A percentile compares a stretch with the other conserved stretches of the same genome.
Conservation (phyloP, 768 basidiomycete genomes). For the Brasilioporus rufonigricans region DNA sequence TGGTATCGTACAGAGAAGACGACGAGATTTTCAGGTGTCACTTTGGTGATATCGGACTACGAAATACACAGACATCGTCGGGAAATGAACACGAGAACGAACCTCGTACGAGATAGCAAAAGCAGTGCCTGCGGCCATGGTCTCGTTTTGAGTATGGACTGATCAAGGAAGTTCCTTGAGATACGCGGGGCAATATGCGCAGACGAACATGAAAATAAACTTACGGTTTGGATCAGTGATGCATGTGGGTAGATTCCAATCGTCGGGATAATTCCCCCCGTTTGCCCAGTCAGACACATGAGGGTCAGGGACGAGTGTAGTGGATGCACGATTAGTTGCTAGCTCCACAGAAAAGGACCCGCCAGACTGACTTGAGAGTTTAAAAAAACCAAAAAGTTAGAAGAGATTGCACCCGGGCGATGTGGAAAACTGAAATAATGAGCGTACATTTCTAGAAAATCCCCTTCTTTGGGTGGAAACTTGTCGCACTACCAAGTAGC, state of each 20-base stretch:
- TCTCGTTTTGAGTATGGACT: slow-evolving; percentile 16
- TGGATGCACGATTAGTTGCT: not conserved
- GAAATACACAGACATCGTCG: not conserved
- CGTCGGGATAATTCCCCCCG: not conserved
- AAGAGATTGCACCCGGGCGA: too few species aligned
- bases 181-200: not conserved
- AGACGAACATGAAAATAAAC: not conserved
- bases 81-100: not conserved
- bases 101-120: slow-evolving; percentile 14
- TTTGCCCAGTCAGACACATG: not conserved
- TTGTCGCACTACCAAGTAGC: not conserved
- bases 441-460: slow-evolving; percentile 11
- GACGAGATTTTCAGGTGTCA: not conserved
- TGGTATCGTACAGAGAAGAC: not conserved
- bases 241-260: not conserved
- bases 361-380: slow-evolving; percentile 4
- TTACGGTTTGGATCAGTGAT: slow-evolving; percentile 12
- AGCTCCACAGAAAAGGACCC: not conserved
- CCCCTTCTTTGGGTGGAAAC: not conserved
- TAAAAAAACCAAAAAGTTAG: too few species aligned
- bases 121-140: slow-evolving; percentile 7
- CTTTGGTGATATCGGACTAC: not conserved
- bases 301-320: not conserved
- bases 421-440: too few species aligned
- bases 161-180: not conserved